Evolutionary conservation across 805 yeast species (phyloP), one percentile per base, ranked within the genome.

Genomic region (Lachancea lanzarotensis): DNA sequence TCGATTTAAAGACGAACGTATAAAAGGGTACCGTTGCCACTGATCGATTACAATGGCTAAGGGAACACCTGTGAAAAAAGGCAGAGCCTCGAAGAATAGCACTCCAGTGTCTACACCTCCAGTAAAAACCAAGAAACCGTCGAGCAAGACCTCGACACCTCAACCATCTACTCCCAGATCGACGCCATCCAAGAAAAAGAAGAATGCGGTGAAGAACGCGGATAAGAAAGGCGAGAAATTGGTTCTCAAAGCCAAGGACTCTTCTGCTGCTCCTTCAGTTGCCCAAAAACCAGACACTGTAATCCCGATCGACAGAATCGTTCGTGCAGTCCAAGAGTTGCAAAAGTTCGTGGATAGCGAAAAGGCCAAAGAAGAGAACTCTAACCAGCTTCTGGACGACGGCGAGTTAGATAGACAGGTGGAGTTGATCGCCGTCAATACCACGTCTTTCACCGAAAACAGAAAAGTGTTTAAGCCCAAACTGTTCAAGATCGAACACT

Each of bases 251-350:
- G 16, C 39, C 19, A 55, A 57, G 38, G 59, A 60, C 38, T 27
- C 27, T 17, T 42, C 45, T 18, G 45, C 33, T 31, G 34, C 29
- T 7, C n/a, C 27, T 17, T 42, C 45, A 20, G 45, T 33, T 26
- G 32, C 44, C 10, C 49, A 45, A 34, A 45, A 45, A 8, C 39
- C 38, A 9, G 37, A 26, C 11, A 29, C 50, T n/a, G 46, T 36
- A 16, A 63, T 68, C 30, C 63, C 65, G n/a, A 40, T 44, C 6
- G 54, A 52, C 15, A 63, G 65, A 50, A 58, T 76, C 13, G 48
- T 52, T 16, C 76, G 76, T 50, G 90, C 91, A 11, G 63, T 84
- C 38, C 56, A 67, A 15, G 95, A 88, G 53, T 74, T 93, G 58
- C 67, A 70, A 45, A 82, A 83, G 60, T 88, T 74, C 64, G 62